Evolutionary conservation across 768 basidiomycete genomes (phyloP), one percentile per base, ranked within the genome.

Genomic region (Collybia mongolica): DNA sequence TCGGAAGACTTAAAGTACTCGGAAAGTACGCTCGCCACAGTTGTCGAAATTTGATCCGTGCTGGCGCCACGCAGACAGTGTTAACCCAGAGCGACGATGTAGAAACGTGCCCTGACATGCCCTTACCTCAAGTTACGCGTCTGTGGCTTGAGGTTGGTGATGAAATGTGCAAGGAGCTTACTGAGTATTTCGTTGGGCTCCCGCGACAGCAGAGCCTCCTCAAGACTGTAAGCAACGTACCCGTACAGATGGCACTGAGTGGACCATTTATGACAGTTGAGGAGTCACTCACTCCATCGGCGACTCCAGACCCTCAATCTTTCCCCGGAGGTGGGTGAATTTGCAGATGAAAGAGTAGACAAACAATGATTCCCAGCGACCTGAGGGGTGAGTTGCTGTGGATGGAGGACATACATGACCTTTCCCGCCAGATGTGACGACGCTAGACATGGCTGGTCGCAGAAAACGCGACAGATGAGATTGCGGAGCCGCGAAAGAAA

Each of bases 111-210:
- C 49, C 42, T 52, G 68, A 67, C 65, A 66, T 66, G 69, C 68
- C 65, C 83, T 71, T 71, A 89, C 90, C 86, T 88, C 69, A 90
- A 77, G 76, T 91, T 91, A 86, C 90, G 88, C 84, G 90, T 87
- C 68, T 86, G 86, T 17, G 91, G 90, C 63, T 84, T 82, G 59
- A 93, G 80, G 68, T 90, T 92, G 59, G 85, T 74, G 59, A 93
- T 79, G 65, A 93, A 93, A 52, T 84, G 81, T 51, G 76, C 75
- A 18, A 93, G 82, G 59, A 93, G 73, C 62, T 81, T 79, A 39
- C 83, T 85, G 55, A 93, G 74, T 59, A 92, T 77, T 52, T 80
- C 75, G 66, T 90, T 84, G 49, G 85, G 82, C 68, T 83, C 88
- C 59, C 73, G 77, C 57, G 80, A 77, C 68, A 91, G 70, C 59